phyloP scores from a whole-genome alignment of 1,139 yeast genomes.

The Candida sp. region DNA sequence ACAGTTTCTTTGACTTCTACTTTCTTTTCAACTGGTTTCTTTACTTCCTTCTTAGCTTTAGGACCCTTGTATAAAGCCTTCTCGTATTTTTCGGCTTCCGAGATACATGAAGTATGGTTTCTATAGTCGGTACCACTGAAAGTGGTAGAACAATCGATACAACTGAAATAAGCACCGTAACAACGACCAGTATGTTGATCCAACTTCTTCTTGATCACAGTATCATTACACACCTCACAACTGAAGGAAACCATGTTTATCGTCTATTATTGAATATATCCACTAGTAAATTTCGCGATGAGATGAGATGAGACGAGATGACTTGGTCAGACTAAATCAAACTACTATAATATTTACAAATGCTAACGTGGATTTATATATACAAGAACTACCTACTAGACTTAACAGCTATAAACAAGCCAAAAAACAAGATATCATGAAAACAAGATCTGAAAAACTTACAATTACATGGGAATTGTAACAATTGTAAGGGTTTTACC shows the following conservation, averaged over 20 bases:
- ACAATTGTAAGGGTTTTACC: too few species aligned
- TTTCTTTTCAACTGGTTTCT: slow-evolving; percentile 10
- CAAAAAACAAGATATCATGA: too few species aligned
- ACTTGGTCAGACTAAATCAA: too few species aligned
- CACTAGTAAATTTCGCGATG: slow-evolving; percentile 3
- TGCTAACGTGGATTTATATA: too few species aligned
- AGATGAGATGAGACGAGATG: slow-evolving; percentile 3
- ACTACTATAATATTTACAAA: neutral
- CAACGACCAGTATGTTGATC: slow-evolving; percentile 82
- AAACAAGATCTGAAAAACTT: too few species aligned
- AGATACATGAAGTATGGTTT: slow-evolving; percentile 81
- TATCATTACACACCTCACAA: slow-evolving; percentile 80
- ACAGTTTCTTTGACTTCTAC: slow-evolving; percentile 7
- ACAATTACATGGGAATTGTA: too few species aligned
- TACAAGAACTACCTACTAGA: neutral
- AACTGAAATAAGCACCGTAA: slow-evolving; percentile 82
- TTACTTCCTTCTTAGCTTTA: slow-evolving; percentile 24
- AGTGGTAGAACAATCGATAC: slow-evolving; percentile 91
- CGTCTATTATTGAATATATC: neutral
- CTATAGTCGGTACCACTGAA: slow-evolving; percentile 71
- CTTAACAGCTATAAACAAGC: too few species aligned
- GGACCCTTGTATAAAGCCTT: slow-evolving; percentile 76
- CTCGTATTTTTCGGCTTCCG: slow-evolving; percentile 95
- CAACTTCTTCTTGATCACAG: slow-evolving; percentile 82
- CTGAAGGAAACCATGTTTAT: slow-evolving; percentile 55